phyloP scores from a whole-genome alignment of 108 stramenopile species.

The Cylindrotheca fusiformis region DNA sequence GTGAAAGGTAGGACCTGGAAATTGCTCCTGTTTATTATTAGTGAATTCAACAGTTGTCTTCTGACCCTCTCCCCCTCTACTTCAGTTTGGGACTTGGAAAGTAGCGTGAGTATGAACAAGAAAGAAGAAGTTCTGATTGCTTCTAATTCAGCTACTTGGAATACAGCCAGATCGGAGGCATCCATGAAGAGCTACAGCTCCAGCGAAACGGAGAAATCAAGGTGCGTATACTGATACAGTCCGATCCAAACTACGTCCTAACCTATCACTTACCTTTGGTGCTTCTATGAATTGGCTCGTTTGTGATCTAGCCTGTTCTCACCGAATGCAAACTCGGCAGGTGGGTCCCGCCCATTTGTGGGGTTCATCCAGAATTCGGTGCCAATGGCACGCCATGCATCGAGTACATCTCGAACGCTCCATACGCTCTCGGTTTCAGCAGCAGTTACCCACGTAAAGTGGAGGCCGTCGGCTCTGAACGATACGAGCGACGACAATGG shows the following conservation, averaged over 20 bases:
- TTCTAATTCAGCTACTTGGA: constrained; percentile 35
- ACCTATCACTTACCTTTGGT: too few relatives aligned
- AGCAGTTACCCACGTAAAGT: constrained; percentile 67
- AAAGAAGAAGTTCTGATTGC: constrained; percentile 17
- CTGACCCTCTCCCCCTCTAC: neutral
- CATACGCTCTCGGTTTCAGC: constrained; percentile 58
- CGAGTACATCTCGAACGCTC: constrained; percentile 5
- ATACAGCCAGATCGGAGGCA: constrained; percentile 9
- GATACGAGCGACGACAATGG: neutral
- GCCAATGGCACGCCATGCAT: neutral
- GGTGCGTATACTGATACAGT: constrained; percentile 14
- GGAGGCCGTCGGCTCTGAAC: constrained; percentile 59
- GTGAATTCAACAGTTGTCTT: neutral
- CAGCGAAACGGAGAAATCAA: constrained; percentile 39
- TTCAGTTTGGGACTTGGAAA: constrained; percentile 40
- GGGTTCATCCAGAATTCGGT: neutral
- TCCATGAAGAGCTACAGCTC: constrained; percentile 28
- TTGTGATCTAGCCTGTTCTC: too few relatives aligned
- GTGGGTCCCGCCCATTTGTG: neutral
- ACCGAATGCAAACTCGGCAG: neutral
- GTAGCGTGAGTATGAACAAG: constrained; percentile 14
- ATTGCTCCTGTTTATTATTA: neutral
- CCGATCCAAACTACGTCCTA: neutral
- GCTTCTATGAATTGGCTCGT: too few relatives aligned
- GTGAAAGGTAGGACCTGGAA: constrained; percentile 45